These are phyloP conservation scores for Perkinsus olseni DNA, from an alignment of 169 alveolate genomes.

Conservation along the genomic window DNA sequence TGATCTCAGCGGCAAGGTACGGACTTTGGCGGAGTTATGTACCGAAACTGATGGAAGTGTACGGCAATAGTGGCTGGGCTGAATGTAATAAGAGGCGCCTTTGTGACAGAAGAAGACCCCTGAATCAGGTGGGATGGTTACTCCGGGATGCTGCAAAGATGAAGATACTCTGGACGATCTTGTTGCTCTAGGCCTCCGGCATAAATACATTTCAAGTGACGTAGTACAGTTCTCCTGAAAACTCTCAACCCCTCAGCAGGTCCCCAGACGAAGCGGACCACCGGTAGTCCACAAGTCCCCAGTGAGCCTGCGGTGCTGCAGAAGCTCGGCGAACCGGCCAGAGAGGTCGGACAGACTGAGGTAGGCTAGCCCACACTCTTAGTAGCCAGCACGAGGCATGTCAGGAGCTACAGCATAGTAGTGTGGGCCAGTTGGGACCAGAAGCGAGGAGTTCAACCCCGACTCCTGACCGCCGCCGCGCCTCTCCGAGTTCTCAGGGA, in stretches of 20 bases:
- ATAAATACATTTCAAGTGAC: background rate
- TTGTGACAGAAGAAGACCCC: background rate
- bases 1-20: background rate
- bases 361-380: background rate
- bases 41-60: background rate
- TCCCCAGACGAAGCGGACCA: background rate
- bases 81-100: background rate
- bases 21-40: background rate
- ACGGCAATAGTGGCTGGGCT: background rate
- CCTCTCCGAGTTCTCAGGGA: too few species aligned
- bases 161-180: background rate
- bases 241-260: background rate
- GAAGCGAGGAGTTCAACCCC: too few species aligned
- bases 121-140: background rate
- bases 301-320: background rate
- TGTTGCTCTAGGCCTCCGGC: background rate
- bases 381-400: background rate
- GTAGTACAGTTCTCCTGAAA: too few species aligned
- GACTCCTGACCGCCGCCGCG: too few species aligned
- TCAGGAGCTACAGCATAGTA: background rate
- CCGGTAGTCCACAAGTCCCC: background rate
- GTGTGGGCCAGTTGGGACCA: too few species aligned
- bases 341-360: background rate
- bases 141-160: background rate
- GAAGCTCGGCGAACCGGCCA: background rate